Conservation (phyloP, 1,284 basidiomycete genomes). For the Peniophora sp. region DNA sequence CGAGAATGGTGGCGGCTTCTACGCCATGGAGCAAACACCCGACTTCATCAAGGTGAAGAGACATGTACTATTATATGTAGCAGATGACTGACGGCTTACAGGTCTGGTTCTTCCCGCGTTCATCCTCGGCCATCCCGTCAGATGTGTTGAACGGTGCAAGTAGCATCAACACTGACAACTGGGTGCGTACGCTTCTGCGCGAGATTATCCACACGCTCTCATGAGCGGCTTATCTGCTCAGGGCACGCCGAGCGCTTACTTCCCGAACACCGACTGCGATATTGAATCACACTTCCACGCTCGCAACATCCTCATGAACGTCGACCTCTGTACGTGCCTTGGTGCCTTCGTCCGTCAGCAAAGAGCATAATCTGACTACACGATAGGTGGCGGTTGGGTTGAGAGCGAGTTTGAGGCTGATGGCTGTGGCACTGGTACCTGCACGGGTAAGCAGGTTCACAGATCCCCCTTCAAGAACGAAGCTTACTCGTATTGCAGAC, state of each 20-base stretch:
- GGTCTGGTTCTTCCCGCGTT: neutral
- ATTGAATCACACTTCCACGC: conserved; percentile 35
- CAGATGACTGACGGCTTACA: too few species aligned
- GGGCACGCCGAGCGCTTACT: conserved; percentile 38
- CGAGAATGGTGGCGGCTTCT: conserved; percentile 54
- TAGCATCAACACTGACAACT: conserved; percentile 36
- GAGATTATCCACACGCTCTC: too few species aligned
- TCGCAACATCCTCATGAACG: conserved; percentile 48
- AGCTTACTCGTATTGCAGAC: conserved; percentile 24
- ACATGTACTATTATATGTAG: too few species aligned
- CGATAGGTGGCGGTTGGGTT: conserved; percentile 36
- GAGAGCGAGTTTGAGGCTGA: conserved; percentile 30
- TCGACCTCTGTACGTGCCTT: conserved; percentile 23
- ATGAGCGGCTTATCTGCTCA: too few species aligned
- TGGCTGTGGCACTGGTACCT: conserved; percentile 34
- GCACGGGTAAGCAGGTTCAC: conserved; percentile 26
- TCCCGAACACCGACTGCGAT: conserved; percentile 37
- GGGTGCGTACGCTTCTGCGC: too few species aligned
- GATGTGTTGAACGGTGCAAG: conserved; percentile 34
- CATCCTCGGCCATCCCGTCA: conserved; percentile 30
- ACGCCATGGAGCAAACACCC: conserved; percentile 42
- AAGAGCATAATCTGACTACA: too few species aligned
- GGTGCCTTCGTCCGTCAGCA: too few species aligned
- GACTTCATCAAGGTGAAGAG: conserved; percentile 31
- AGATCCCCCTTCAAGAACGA: neutral